Evolutionary conservation across 306 rosid genomes (phyloP), one percentile per base, ranked within the genome.

Genomic region (Begonia loranthoides): DNA sequence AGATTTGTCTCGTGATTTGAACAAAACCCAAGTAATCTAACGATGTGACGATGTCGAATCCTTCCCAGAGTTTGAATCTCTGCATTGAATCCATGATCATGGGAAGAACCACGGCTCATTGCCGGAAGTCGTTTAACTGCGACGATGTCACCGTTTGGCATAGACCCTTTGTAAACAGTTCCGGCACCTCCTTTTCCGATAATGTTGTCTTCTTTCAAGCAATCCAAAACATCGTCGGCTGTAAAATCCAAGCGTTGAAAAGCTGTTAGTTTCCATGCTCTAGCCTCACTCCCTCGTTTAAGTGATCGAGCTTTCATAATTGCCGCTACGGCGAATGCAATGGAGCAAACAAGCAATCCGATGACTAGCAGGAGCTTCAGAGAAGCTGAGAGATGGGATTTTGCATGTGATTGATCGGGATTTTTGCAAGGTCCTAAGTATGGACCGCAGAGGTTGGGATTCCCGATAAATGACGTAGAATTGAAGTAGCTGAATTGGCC

Each of bases 151-250:
- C 94, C 87, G 45, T 65, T 74, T 1, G 77, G 76, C 95, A 85
- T 89, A 6, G 77, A 61, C 10, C 95, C 97, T 39, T 89, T 89
- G 66, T 89, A 89, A 12, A 89, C 97, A 76, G 81, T 89, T 58
- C 97, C 97, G n/a, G 97, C 97, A 34, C 97, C 97, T 45, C 97
- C 97, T 64, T 89, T 89, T 55, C 97, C 97, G 17, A 89, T 89
- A 9, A 89, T 89, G 64, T 85, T 89, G 52, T 89, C 97, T 50
- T 85, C 97, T 63, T 89, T 89, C 56, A 89, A 70, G 61, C 73
- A 73, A 64, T 85, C 94, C 76, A 89, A 69, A 48, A 89, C 87
- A 73, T 85, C 97, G 62, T 89, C 97, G 4, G 73, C 95, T 0
- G 90, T 82, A 72, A 89, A 89, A 50, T 85, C 97, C 65, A 89